Percentiles rank a stretch among this genome's conserved stretches.
Evolutionary conservation across 164 flowering plant genomes (phyloP).

Genomic region (Nelumbo lutea): DNA sequence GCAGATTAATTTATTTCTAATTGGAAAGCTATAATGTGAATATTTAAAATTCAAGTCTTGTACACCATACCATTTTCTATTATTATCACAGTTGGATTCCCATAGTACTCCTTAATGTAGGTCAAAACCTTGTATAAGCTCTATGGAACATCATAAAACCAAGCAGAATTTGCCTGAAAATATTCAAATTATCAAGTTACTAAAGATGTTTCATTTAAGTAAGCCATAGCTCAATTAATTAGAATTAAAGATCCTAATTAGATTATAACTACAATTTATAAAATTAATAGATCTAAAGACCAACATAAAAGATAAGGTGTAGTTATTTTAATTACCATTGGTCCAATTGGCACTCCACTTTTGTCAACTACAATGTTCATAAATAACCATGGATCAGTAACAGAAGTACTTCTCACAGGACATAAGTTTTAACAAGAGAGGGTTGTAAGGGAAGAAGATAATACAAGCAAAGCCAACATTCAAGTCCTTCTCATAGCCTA

Average conservation of each 20-base stretch:
- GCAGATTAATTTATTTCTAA: too few relatives aligned
- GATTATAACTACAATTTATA: too few relatives aligned
- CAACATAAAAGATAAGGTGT: neutral
- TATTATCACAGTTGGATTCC: conserved; percentile 50
- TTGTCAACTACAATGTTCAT: conserved; percentile 27
- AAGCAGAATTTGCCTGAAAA: conserved; percentile 51
- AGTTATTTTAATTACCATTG: conserved; percentile 22
- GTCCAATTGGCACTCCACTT: conserved; percentile 49
- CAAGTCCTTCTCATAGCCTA: conserved; percentile 57
- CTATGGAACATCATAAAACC: conserved; percentile 76
- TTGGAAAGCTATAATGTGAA: too few relatives aligned
- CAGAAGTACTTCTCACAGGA: neutral
- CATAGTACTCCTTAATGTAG: conserved; percentile 55
- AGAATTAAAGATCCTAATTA: too few relatives aligned
- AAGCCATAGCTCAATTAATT: too few relatives aligned
- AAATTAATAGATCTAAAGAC: neutral
- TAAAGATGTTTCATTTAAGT: neutral
- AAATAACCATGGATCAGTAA: neutral
- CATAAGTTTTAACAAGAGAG: neutral
- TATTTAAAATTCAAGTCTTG: too few relatives aligned
- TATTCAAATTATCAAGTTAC: neutral
- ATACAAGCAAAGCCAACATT: conserved; percentile 59
- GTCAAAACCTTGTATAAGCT: conserved; percentile 59
- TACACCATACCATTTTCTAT: conserved; percentile 48
- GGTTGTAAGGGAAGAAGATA: conserved; percentile 7